These are phyloP conservation scores for Pythium aphanidermatum DNA, from an alignment of 352 stramenopile genomes.

Conservation along the genomic window DNA sequence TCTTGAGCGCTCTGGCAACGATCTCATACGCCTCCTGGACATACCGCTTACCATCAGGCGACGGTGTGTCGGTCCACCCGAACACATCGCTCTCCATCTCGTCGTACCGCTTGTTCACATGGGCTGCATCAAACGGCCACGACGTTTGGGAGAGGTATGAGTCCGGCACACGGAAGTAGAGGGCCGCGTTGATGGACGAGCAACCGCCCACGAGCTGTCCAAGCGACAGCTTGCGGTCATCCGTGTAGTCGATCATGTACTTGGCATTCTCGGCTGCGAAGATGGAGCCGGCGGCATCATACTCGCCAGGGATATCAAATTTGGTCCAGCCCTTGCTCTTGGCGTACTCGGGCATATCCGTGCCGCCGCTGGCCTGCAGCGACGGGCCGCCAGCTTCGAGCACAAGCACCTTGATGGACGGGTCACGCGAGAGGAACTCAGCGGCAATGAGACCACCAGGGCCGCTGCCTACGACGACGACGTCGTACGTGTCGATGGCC, in stretches of 20 bases:
- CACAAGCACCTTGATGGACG: slow-evolving; percentile 42
- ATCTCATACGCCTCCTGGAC: slow-evolving; percentile 48
- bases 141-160: slow-evolving; percentile 31
- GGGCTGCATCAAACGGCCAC: slow-evolving; percentile 45
- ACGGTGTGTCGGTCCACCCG: slow-evolving; percentile 43
- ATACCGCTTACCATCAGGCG: slow-evolving; percentile 39
- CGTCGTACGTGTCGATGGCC: slow-evolving; percentile 31
- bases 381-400: slow-evolving; percentile 50
- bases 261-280: slow-evolving; percentile 33
- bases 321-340: slow-evolving; percentile 32
- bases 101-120: slow-evolving; percentile 61
- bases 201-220: slow-evolving; percentile 80
- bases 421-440: slow-evolving; percentile 50
- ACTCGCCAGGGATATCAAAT: slow-evolving; percentile 74
- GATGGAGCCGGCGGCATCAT: slow-evolving; percentile 28
- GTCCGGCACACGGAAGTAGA: slow-evolving; percentile 70
- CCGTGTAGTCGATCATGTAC: slow-evolving; percentile 46
- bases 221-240: slow-evolving; percentile 36
- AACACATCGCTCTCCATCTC: slow-evolving; percentile 38
- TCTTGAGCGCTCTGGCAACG: slow-evolving; percentile 29
- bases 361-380: slow-evolving; percentile 36
- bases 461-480: slow-evolving; percentile 53
- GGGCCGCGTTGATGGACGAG: slow-evolving; percentile 77
- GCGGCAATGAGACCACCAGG: slow-evolving; percentile 55
- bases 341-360: slow-evolving; percentile 39